These are phyloP conservation scores for Pseudogymnoascus sp. DNA, from an alignment of 2,329 filamentous ascomycete genomes.

Conservation along the genomic window DNA sequence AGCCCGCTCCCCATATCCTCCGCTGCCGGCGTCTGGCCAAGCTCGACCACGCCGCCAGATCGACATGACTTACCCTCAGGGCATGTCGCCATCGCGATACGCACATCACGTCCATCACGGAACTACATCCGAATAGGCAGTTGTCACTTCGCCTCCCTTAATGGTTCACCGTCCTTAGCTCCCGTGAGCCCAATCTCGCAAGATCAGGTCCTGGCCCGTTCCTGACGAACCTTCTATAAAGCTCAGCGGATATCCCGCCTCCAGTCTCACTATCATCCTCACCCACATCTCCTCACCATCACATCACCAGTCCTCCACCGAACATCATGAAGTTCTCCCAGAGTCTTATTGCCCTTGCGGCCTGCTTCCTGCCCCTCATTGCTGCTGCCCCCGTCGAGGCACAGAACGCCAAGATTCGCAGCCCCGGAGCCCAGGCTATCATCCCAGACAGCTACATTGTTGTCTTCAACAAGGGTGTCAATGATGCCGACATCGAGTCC, in stretches of 20 bases:
- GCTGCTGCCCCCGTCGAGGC: constrained; percentile 21
- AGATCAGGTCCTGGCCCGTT: neutral
- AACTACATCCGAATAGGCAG: constrained; percentile 7
- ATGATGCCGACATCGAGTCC: constrained; percentile 40
- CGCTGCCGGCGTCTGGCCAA: neutral
- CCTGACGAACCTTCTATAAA: neutral
- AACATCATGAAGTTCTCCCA: constrained; percentile 7
- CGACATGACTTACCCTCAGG: neutral
- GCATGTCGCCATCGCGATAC: neutral
- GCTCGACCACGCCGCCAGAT: neutral
- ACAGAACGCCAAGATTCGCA: constrained; percentile 32
- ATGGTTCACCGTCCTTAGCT: neutral
- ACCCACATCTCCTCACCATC: neutral
- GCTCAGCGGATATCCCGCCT: neutral
- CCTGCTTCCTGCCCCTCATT: constrained; percentile 21
- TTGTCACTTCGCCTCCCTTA: neutral
- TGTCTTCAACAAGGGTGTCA: constrained; percentile 52
- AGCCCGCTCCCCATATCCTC: neutral
- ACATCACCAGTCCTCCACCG: neutral
- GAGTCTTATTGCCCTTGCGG: constrained; percentile 21
- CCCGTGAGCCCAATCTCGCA: neutral
- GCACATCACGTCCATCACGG: neutral
- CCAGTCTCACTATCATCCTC: neutral
- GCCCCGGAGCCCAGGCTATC: constrained; percentile 40
- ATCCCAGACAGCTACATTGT: constrained; percentile 56